Base-by-base conservation (phyloP, 2,329 filamentous ascomycete genomes). In the Beauveria brongniartii region DNA sequence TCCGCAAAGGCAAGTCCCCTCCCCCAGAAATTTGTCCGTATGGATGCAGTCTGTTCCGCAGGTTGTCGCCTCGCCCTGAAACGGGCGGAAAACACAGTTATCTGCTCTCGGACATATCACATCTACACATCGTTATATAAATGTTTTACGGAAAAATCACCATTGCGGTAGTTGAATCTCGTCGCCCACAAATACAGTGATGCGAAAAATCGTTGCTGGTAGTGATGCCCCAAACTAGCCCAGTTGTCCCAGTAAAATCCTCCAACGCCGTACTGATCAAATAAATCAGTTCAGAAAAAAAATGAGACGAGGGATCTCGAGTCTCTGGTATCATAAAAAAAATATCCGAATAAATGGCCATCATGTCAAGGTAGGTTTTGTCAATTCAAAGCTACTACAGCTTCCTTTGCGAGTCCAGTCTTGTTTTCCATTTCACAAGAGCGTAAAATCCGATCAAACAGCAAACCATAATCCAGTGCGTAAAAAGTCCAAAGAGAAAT, bases 341-440 rank as follows among this genome's bases (percentile, higher is more conserved):
- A 47, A 26, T 43, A 37, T 37, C 34, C 57, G 41, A 60, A 51
- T 57, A 22, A 59, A 54, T 47, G 57, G 57, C 57, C 57, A 48
- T 60, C 57, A 60, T 54, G 41, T 54, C 50, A 61, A 61, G 44
- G 59, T 51, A 61, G 59, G 16, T 34, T 56, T 51, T 55, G 52
- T 61, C 59, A 61, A 61, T 61, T 61, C 59, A 61, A 61, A 59
- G 57, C 57, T 60, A 60, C 57, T 60, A 60, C 37, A 53, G 50
- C 50, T 60, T 54, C 57, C 50, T 60, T 52, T 41, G 26, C 41
- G 22, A 40, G 50, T 60, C 48, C 57, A 54, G 40, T 60, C 57
- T 47, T 28, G 57, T 24, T 37, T 46, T 50, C 20, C 18, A 28
- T 40, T 14, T 24, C 56, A 59, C 46, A 60, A 46, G 40, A 46